Percentiles rank a stretch among this genome's conserved stretches.
These are phyloP conservation scores for Cladochytrium replicatum DNA, from an alignment of 192 early-diverging fungal species.

Conservation along the genomic window DNA sequence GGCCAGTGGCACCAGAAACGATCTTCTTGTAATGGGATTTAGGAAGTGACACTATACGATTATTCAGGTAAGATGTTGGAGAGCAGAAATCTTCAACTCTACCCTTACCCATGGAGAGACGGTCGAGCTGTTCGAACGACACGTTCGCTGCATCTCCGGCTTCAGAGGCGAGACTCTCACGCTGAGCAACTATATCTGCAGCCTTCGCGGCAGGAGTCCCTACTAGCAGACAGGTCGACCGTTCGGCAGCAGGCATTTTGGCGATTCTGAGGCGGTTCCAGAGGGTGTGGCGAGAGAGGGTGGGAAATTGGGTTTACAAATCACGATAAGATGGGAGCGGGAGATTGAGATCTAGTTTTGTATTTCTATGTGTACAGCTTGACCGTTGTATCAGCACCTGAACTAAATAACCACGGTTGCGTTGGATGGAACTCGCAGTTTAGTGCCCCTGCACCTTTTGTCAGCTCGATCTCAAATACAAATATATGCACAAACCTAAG, in stretches of 20 bases:
- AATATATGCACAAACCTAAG: slow-evolving; percentile 58
- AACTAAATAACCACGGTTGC: slow-evolving; percentile 94
- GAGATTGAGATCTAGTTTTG: background rate
- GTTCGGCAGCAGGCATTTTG: too few relatives aligned
- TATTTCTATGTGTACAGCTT: slow-evolving; percentile 67
- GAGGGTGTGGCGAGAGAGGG: too few relatives aligned
- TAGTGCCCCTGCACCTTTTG: slow-evolving; percentile 51
- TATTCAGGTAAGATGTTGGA: background rate
- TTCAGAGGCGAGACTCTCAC: slow-evolving; percentile 6
- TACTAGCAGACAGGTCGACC: too few relatives aligned
- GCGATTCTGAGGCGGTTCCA: too few relatives aligned
- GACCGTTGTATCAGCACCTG: slow-evolving; percentile 81
- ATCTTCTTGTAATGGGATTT: slow-evolving; percentile 49
- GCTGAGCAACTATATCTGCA: slow-evolving; percentile 11
- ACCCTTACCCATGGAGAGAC: slow-evolving; percentile 47
- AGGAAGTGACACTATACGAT: slow-evolving; percentile 19
- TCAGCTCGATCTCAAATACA: too few relatives aligned
- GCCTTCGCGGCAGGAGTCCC: slow-evolving; percentile 34
- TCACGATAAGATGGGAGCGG: too few relatives aligned
- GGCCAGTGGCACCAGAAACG: slow-evolving; percentile 41
- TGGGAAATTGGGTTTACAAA: too few relatives aligned
- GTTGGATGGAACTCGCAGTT: slow-evolving; percentile 88
- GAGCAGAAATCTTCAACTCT: too few relatives aligned
- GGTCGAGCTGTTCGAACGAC: slow-evolving; percentile 78
- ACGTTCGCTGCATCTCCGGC: slow-evolving; percentile 49